Base-by-base conservation (phyloP, 1,284 basidiomycete species). In the Malassezia caprae region DNA sequence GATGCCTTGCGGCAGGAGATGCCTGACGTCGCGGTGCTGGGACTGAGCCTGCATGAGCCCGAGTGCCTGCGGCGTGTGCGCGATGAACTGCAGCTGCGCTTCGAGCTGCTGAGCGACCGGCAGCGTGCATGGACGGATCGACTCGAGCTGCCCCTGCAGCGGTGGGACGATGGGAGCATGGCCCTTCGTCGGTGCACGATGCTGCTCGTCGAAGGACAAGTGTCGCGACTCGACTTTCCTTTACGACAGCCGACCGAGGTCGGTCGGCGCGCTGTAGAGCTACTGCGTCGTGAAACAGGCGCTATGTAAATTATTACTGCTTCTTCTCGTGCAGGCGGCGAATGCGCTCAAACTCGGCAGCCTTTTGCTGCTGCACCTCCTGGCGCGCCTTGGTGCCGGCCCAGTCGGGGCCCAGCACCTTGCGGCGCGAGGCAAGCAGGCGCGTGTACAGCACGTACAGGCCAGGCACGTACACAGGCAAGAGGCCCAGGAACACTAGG, bases 151-250 rank as follows among this genome's bases (percentile, higher is more conserved):
- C 53, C 54, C 15, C 8, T 21, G 19, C 23, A 24, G 6, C 59
- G 58, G 21, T 46, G 60, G 11, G 49, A 23, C 19, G 68, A n/a
- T 15, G 41, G 37, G 17, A 19, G 21, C 2, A 3, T 13, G 23
- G 31, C 26, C 27, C 65, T 21, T 8, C 63, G 58, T 31, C 56
- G 64, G 2, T 59, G 65, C 55, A 68, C 62, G 34, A 46, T 73
- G 43, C 53, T 72, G 23, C 45, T 72, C 21, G 46, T 55, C 3
- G 67, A 65, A 8, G 68, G 68, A 0, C 69, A 72, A 49, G 49
- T 70, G 24, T 65, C 62, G 0, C 60, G 67, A 19, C 12, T 70
- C 27, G 59, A 67, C 34, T 72, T 66, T 39, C 68, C 69, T 5
- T 47, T 72, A 15, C 24, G 51, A 10, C 24, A 45, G 12, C 56